phyloP scores from a whole-genome alignment of 2,329 filamentous ascomycete species.

The Orbilia brochopaga region DNA sequence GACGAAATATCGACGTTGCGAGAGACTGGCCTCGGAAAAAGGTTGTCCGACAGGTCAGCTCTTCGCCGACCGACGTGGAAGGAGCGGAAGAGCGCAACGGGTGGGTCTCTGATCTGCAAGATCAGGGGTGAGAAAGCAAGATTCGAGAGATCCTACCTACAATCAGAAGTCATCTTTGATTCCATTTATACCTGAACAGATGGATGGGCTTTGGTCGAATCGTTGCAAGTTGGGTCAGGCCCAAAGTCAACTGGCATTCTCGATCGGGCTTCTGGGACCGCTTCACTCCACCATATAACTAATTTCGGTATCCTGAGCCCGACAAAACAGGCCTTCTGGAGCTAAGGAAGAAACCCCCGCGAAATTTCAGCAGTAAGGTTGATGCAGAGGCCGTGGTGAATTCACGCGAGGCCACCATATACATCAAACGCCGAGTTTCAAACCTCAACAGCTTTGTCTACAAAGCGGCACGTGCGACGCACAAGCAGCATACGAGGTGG shows the following conservation, averaged over 20 bases:
- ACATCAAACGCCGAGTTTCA: background rate
- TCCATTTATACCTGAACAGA: background rate
- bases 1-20: slow-evolving; percentile 84
- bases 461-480: slow-evolving; percentile 32
- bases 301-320: too few species aligned
- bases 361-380: too few species aligned
- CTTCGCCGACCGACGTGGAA: slow-evolving; percentile 39
- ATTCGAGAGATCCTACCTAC: background rate
- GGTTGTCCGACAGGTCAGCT: slow-evolving; percentile 26
- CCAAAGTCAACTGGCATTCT: too few species aligned
- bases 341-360: too few species aligned
- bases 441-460: slow-evolving; percentile 24
- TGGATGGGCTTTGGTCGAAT: too few species aligned
- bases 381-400: too few species aligned
- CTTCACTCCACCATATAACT: too few species aligned
- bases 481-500: background rate
- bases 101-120: slow-evolving; percentile 41
- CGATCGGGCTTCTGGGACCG: too few species aligned
- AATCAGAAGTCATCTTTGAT: too few species aligned
- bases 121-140: slow-evolving; percentile 23
- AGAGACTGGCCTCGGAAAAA: slow-evolving; percentile 87
- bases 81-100: slow-evolving; percentile 18
- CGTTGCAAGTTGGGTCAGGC: too few species aligned
- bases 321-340: too few species aligned
- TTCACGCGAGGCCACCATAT: background rate